phyloP scores from a whole-genome alignment of 2,329 filamentous ascomycete genomes.

The Fusarium burgessii region DNA sequence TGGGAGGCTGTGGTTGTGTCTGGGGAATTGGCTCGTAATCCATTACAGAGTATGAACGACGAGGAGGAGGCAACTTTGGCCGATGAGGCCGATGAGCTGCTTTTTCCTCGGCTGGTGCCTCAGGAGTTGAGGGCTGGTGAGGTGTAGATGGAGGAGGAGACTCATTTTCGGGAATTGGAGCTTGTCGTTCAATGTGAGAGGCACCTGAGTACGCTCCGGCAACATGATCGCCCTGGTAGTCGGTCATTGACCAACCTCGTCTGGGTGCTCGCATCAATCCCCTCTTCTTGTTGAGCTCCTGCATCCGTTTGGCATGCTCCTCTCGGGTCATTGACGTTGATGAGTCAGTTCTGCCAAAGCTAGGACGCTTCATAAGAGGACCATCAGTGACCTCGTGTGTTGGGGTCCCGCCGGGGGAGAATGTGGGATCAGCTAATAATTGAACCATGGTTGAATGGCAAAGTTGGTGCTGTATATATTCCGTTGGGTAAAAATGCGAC shows the following conservation, averaged over 20 bases:
- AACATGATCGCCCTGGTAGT: constrained; percentile 54
- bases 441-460: constrained; percentile 49
- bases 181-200: constrained; percentile 45
- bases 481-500: constrained; percentile 10
- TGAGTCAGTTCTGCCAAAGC: constrained; percentile 41
- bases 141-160: constrained; percentile 20
- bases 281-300: constrained; percentile 54
- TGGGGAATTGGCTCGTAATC: constrained; percentile 64
- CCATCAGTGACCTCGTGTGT: constrained; percentile 43
- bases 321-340: constrained; percentile 53
- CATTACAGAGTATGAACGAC: constrained; percentile 70
- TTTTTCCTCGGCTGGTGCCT: constrained; percentile 35
- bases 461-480: constrained; percentile 1
- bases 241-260: constrained; percentile 61
- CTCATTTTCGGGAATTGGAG: constrained; percentile 53
- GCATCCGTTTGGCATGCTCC: constrained; percentile 55
- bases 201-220: constrained; percentile 39
- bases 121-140: constrained; percentile 29
- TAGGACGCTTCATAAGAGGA: constrained; percentile 37
- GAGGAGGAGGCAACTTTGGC: constrained; percentile 60
- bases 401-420: constrained; percentile 44
- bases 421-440: constrained; percentile 47
- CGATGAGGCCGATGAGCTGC: constrained; percentile 44
- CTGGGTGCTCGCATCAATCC: constrained; percentile 55
- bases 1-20: constrained; percentile 61